Evolutionary conservation across 2,329 filamentous ascomycete genomes (phyloP), one percentile per base, ranked within the genome.

Genomic region (Aspergillus sp.): DNA sequence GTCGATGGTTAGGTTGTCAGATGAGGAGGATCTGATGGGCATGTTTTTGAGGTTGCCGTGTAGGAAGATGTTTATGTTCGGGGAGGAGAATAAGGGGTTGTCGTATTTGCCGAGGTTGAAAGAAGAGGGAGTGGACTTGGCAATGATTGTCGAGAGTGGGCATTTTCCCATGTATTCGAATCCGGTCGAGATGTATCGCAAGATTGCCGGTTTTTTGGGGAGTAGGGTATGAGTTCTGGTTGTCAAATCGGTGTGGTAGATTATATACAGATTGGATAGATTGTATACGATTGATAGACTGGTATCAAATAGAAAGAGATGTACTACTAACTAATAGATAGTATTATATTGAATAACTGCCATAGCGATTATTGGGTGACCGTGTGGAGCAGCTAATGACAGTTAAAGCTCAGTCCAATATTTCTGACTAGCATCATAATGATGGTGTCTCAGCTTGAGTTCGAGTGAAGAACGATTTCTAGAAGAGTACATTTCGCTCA

Each of bases 101-200:
- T 70, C 65, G 13, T 70, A 70, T 64, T 36, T 71, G 30, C 23
- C 49, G 2, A 51, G 38, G 21, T 57, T 70, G 38, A 19, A 21
- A 13, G 6, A 57, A 39, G 58, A 63, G 2, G 61, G 61, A 0
- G 63, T 71, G 4, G 67, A 68, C 48, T 57, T 71, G 59, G 68
- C 66, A 11, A 47, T 65, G 51, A 70, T 70, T 41, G 19, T 55
- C 17, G 54, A 59, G 10, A 63, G 62, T 59, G 68, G 67, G 3
- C 66, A 70, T 65, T 70, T 69, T 36, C 68, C 67, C 3, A 70
- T 70, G 69, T 71, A 70, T 61, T 68, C 68, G 3, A 70, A 70
- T 30, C 69, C 67, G n/a, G 54, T 67, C 21, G 68, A 70, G 50
- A 71, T 70, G 67, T 68, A 64, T 57, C 54, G 61, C 3, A 60